Base-by-base conservation (phyloP, 768 basidiomycete species). In the Heimioporus sp. region DNA sequence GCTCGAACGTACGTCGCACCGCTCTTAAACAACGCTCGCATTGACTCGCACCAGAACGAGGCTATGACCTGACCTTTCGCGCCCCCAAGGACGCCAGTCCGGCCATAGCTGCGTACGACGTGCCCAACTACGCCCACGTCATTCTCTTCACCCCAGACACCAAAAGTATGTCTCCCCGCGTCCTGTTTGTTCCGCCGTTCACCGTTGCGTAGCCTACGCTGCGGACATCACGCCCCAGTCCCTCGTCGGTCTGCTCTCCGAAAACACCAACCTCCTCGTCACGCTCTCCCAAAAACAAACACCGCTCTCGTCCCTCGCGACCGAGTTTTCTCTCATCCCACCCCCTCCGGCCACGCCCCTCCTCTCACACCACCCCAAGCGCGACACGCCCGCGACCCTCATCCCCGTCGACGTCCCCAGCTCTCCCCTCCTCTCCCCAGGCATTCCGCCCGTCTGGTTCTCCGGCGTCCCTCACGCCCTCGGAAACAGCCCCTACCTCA, bases 301-400 rank as follows among this genome's bases (percentile, higher is more conserved):
- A 3, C 75, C 89, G 38, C 73, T 95, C 10, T 77, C 83, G 12
- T 81, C 87, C 12, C 80, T 96, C 49, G 91, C 93, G 0, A 69
- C 91, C 44, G 97, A 99, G 74, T 98, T 98, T 76, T 90, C 89
- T 35, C 78, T 98, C 50, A 81, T 92, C 47, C 86, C 92, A 21
- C 89, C 90, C 16, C 91, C 92, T 6, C 88, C 92, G 2, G 86
- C 86, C 2, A 87, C 86, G 0, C 86, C 87, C 2, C 80, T 97
- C 44, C 65, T 96, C 55, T 95, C 94, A 4, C 90, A 96, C 69
- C 91, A 93, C 75, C 85, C 85, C 21, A 78, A 82, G 63, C 82
- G 89, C 37, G 70, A 80, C n/a, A 79, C 80, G n/a, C 76, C 82
- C 0, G 70, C 80, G 1, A 80, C 78, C 0, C 73, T 90, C 21